A percentile compares a stretch with the other conserved stretches of the same genome.
These are phyloP conservation scores for Claviceps sp. DNA, from an alignment of 2,329 filamentous ascomycete species.

Conservation along the genomic window DNA sequence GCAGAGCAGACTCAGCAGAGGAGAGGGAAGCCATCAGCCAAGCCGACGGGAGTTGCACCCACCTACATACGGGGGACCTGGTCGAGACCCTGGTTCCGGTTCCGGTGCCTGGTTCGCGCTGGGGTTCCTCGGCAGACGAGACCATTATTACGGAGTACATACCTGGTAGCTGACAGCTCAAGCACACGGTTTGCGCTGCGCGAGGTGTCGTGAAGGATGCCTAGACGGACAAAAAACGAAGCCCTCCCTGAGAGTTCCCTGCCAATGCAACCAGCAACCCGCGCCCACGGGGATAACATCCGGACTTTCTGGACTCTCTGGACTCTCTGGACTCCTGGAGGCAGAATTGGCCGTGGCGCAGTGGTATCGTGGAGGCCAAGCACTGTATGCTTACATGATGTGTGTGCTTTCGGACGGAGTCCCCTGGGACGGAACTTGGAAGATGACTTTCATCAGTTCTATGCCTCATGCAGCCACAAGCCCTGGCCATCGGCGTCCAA, in stretches of 20 bases:
- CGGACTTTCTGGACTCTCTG: background rate
- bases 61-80: background rate
- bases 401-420: background rate
- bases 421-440: background rate
- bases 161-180: background rate
- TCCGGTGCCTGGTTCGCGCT: background rate
- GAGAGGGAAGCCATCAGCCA: constrained; percentile 1
- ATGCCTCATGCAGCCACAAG: background rate
- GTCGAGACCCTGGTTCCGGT: background rate
- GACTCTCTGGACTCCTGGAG: background rate
- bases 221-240: background rate
- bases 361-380: background rate
- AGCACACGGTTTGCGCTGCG: background rate
- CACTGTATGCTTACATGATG: background rate
- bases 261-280: background rate
- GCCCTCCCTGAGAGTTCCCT: background rate
- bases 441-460: background rate
- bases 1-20: background rate
- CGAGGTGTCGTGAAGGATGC: background rate
- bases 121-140: background rate
- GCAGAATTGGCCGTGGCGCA: background rate
- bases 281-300: background rate
- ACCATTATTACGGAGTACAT: too few species aligned
- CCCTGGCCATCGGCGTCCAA: background rate
- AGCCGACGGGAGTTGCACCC: constrained; percentile 5